phyloP scores from a whole-genome alignment of 2,329 filamentous ascomycete genomes.

The Apiospora sp. region DNA sequence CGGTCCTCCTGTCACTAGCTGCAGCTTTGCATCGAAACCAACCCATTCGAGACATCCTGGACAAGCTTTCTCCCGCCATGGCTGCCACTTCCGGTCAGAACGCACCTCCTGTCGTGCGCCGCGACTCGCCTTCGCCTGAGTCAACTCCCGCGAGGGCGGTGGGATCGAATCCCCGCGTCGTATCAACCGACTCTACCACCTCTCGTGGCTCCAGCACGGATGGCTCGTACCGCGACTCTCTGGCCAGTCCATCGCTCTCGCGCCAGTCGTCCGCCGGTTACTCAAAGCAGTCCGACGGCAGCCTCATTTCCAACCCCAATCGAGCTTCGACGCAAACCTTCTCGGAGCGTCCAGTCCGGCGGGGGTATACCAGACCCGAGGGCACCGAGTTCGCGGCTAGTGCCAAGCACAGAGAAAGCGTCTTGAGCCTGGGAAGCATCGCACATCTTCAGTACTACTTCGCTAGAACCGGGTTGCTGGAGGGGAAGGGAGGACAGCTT shows the following conservation, averaged over 20 bases:
- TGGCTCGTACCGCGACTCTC: slow-evolving; percentile 59
- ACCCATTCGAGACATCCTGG: neutral
- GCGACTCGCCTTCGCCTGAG: slow-evolving; percentile 71
- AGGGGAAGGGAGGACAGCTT: slow-evolving; percentile 89
- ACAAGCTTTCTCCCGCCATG: slow-evolving; percentile 39
- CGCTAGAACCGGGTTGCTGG: slow-evolving; percentile 88
- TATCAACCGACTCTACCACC: slow-evolving; percentile 69
- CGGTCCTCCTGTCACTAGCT: neutral
- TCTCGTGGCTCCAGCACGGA: slow-evolving; percentile 64
- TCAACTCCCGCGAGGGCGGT: slow-evolving; percentile 69
- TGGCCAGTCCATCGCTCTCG: slow-evolving; percentile 62
- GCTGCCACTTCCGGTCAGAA: slow-evolving; percentile 45
- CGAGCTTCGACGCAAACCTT: slow-evolving; percentile 57
- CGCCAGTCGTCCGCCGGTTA: slow-evolving; percentile 71
- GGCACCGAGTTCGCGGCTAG: slow-evolving; percentile 91
- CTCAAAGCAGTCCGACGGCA: slow-evolving; percentile 54
- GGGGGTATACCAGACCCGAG: slow-evolving; percentile 88
- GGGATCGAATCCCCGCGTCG: slow-evolving; percentile 66
- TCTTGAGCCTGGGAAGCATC: slow-evolving; percentile 95
- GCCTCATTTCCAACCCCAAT: slow-evolving; percentile 47
- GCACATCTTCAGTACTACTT: slow-evolving; percentile 99
- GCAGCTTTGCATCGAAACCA: neutral
- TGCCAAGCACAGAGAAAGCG: slow-evolving; percentile 88
- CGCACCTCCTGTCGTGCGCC: slow-evolving; percentile 51
- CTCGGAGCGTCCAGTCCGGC: slow-evolving; percentile 55